Evolutionary conservation across 2,329 filamentous ascomycete species (phyloP), one percentile per base, ranked within the genome.

Genomic region (Helicocarpus griseus): DNA sequence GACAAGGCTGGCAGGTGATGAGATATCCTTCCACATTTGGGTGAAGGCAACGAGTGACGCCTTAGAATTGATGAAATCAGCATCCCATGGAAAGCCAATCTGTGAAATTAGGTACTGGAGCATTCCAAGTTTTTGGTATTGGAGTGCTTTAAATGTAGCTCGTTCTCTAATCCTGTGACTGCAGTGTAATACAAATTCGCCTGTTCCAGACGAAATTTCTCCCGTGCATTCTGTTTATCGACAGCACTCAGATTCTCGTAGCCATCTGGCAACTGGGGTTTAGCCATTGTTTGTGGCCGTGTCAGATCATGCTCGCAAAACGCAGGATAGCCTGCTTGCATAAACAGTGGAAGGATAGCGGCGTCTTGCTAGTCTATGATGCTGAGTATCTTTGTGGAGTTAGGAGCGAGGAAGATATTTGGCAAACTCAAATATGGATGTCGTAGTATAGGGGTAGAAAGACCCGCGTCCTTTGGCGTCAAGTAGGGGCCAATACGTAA

Each of bases 361-460:
- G 60, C 48, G 57, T 65, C 61, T 40, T 65, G 58, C 62, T 55
- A 64, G 50, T 65, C 56, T 39, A 63, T 64, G 6, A 65, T 60
- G 44, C 60, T 57, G 21, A 51, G 45, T 41, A 63, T 62, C 51
- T 61, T 57, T 5, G 54, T 58, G 28, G 61, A 63, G 1, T 55
- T 47, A 38, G 60, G 63, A 8, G 44, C 56, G 1, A 65, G 49
- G 11, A 63, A 45, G 33, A 64, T 64, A 21, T 65, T 63, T 2
- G 48, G 48, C 3, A 63, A 49, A 47, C 60, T 65, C 7, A 66
- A 47, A 52, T 64, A 58, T 2, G 58, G 61, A 43, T 65, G 57
- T 57, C 61, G 55, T 7, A 65, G 54, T 21, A 55, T 63, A 13
- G 57, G 59, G 41, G 28, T 19, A 33, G 53, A 57, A 47, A 48